phyloP scores from a whole-genome alignment of 768 basidiomycete species.

The Pleurotus sapidus region DNA sequence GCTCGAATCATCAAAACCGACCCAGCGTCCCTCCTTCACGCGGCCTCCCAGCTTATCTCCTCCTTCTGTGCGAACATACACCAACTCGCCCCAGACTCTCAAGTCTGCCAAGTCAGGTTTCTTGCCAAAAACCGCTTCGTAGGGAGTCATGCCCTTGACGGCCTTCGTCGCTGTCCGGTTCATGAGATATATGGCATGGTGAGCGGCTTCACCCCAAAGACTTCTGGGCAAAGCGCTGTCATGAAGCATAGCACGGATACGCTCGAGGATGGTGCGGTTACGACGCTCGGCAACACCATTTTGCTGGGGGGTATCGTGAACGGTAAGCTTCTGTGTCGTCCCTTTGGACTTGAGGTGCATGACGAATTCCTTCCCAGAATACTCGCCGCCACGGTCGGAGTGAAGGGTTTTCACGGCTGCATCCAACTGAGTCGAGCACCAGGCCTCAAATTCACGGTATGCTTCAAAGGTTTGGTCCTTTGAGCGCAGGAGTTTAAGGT shows the following conservation, averaged over 20 bases:
- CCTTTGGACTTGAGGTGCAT: conserved; percentile 17
- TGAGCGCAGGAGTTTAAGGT: conserved; percentile 18
- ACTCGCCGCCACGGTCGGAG: conserved; percentile 28
- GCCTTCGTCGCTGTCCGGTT: conserved; percentile 22
- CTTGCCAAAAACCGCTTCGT: conserved; percentile 14
- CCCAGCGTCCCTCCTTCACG: conserved; percentile 25
- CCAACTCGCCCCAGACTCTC: conserved; percentile 17
- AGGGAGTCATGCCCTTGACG: conserved; percentile 18
- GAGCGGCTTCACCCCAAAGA: conserved; percentile 30
- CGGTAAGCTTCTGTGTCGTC: conserved; percentile 16
- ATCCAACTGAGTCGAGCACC: conserved; percentile 20
- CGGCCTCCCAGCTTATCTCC: conserved; percentile 23
- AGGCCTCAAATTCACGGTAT: conserved; percentile 22
- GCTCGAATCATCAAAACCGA: conserved; percentile 31
- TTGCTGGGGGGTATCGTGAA: conserved; percentile 26
- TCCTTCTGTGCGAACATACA: conserved; percentile 25
- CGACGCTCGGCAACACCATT: conserved; percentile 36
- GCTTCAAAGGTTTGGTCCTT: conserved; percentile 26
- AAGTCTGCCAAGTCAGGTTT: conserved; percentile 20
- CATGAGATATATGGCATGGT: conserved; percentile 22
- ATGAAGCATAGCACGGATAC: conserved; percentile 25
- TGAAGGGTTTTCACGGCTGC: conserved; percentile 22
- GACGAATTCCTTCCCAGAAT: conserved; percentile 17
- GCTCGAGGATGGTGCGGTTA: conserved; percentile 27
- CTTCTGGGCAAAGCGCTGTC: conserved; percentile 21